These are phyloP conservation scores for Aspergillus aculeatus DNA, from an alignment of 2,329 filamentous ascomycete species.

Conservation along the genomic window DNA sequence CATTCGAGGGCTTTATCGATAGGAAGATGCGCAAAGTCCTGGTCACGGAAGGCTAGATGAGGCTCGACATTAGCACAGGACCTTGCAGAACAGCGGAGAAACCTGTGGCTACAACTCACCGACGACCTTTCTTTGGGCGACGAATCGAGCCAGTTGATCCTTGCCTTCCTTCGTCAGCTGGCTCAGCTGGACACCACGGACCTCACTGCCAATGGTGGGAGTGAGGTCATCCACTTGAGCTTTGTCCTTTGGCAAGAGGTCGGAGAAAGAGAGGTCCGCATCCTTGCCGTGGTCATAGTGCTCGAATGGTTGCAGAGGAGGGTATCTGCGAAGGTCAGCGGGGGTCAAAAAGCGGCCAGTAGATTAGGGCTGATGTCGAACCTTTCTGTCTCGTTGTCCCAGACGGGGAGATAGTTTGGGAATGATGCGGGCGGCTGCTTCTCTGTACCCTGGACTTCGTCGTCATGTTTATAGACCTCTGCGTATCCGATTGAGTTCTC, in stretches of 20 bases:
- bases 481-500: constrained; percentile 37
- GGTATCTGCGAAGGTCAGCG: constrained; percentile 42
- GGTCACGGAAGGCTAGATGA: constrained; percentile 64
- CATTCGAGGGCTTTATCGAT: constrained; percentile 69
- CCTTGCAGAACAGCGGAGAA: not conserved
- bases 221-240: constrained; percentile 61
- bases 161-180: constrained; percentile 66
- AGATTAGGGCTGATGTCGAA: constrained; percentile 10
- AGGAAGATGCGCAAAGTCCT: constrained; percentile 69
- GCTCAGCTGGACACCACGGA: constrained; percentile 70
- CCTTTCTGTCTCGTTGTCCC: constrained; percentile 57
- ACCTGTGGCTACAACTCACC: constrained; percentile 36
- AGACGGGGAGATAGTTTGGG: constrained; percentile 70
- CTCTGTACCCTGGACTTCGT: constrained; percentile 54
- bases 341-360: too few relatives aligned
- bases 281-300: constrained; percentile 75
- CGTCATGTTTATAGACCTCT: constrained; percentile 44
- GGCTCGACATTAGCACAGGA: not conserved
- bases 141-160: constrained; percentile 65
- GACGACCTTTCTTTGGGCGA: constrained; percentile 63
- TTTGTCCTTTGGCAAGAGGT: constrained; percentile 57
- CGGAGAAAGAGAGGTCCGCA: constrained; percentile 66
- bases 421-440: constrained; percentile 61
- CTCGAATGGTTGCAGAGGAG: constrained; percentile 66
- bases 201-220: constrained; percentile 70